Percentiles rank a stretch among this genome's conserved stretches.
Evolutionary conservation across 768 basidiomycete species (phyloP).

Genomic region (Boletus vermiculosoides): DNA sequence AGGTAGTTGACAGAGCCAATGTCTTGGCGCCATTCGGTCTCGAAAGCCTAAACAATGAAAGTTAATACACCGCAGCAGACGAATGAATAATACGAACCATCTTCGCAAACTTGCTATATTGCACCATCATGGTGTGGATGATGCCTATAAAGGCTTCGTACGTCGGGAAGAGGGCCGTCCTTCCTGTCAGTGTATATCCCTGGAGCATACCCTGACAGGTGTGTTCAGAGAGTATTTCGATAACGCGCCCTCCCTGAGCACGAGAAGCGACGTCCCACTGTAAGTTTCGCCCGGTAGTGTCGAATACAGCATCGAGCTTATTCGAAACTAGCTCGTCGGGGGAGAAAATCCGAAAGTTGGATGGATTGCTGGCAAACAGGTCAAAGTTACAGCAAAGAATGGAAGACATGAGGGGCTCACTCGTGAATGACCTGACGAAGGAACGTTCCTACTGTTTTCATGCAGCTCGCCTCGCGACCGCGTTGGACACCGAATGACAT

Average conservation of each 20-base stretch:
- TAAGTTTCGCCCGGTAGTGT: constrained; percentile 67
- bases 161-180: constrained; percentile 81
- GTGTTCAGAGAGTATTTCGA: constrained; percentile 89
- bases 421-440: constrained; percentile 54
- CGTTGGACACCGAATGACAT: constrained; percentile 47
- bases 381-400: neutral
- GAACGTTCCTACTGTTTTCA: constrained; percentile 65
- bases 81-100: constrained; percentile 47
- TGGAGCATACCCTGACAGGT: constrained; percentile 90
- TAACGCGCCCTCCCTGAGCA: constrained; percentile 73
- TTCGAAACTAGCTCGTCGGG: constrained; percentile 88
- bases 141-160: constrained; percentile 94
- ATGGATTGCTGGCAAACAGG: constrained; percentile 48
- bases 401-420: constrained; percentile 34
- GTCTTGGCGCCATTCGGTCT: constrained; percentile 71
- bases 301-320: constrained; percentile 81
- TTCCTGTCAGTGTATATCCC: constrained; percentile 88
- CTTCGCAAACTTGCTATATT: constrained; percentile 86
- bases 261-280: constrained; percentile 78
- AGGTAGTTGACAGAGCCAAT: constrained; percentile 79
- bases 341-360: constrained; percentile 82
- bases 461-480: constrained; percentile 67
- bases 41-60: constrained; percentile 37
- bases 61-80: neutral
- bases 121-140: constrained; percentile 86